Evolutionary conservation across 2,329 filamentous ascomycete species (phyloP).

Genomic region (Verticillium nubilum): DNA sequence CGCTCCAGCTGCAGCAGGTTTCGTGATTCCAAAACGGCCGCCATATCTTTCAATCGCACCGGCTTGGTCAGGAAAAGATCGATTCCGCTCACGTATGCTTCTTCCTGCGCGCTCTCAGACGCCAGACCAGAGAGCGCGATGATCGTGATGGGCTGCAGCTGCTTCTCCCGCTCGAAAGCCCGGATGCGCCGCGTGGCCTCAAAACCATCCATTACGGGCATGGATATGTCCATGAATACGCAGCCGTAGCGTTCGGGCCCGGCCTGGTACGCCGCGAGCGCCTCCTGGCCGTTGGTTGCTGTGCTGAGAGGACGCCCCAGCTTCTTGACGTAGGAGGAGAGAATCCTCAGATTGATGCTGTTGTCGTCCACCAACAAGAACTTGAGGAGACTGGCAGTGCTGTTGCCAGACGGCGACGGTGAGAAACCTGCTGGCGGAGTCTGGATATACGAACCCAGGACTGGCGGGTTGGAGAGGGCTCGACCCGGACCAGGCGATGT

Average conservation of each 20-base stretch:
- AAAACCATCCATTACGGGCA: constrained; percentile 52
- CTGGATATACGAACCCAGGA: neutral
- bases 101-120: constrained; percentile 41
- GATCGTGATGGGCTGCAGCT: constrained; percentile 35
- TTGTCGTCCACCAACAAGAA: constrained; percentile 35
- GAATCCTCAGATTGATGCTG: constrained; percentile 28
- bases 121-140: constrained; percentile 49
- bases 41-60: constrained; percentile 28
- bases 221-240: constrained; percentile 45
- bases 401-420: neutral
- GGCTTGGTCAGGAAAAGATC: constrained; percentile 52
- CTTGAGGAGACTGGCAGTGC: neutral
- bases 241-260: constrained; percentile 18
- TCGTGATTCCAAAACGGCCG: constrained; percentile 4
- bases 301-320: constrained; percentile 21
- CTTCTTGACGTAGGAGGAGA: constrained; percentile 27
- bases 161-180: constrained; percentile 36
- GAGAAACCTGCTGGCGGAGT: neutral
- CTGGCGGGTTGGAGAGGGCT: too few relatives aligned
- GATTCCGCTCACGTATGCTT: constrained; percentile 46
- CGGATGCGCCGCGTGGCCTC: constrained; percentile 45
- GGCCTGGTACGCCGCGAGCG: constrained; percentile 21
- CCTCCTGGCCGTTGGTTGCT: constrained; percentile 27
- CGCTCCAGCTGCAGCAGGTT: neutral
- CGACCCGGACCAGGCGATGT: too few relatives aligned